phyloP scores from a whole-genome alignment of 371 early-diverging fungal species.

The Actinomortierella wolfii region DNA sequence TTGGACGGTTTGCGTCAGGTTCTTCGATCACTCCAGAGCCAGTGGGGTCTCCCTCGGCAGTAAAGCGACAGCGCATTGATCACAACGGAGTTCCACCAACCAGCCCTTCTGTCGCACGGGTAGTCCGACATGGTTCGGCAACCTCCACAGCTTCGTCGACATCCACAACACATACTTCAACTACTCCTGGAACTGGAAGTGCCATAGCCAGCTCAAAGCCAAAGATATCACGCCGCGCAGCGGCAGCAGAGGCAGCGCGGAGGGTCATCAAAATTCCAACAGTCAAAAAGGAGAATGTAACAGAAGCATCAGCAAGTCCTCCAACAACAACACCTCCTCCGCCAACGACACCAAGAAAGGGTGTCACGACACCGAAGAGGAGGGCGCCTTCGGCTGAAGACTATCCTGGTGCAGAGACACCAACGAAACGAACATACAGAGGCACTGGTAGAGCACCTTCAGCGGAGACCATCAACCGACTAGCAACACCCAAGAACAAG shows the following conservation, averaged over 20 bases:
- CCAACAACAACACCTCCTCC: background rate
- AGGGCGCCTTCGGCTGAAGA: slow-evolving; percentile 18
- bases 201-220: too few relatives aligned
- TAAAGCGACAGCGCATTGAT: too few relatives aligned
- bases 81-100: too few relatives aligned
- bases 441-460: slow-evolving; percentile 13
- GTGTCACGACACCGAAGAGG: slow-evolving; percentile 20
- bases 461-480: slow-evolving; percentile 38
- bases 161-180: too few relatives aligned
- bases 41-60: background rate
- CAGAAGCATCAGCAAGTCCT: background rate
- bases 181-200: too few relatives aligned
- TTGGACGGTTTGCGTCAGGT: slow-evolving; percentile 32
- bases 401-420: slow-evolving; percentile 1
- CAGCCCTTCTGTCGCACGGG: too few relatives aligned
- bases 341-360: slow-evolving; percentile 10
- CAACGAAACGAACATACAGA: background rate
- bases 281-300: too few relatives aligned
- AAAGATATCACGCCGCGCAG: too few relatives aligned
- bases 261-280: too few relatives aligned
- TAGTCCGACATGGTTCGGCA: too few relatives aligned
- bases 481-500: slow-evolving; percentile 40
- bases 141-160: too few relatives aligned
- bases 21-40: slow-evolving; percentile 11
- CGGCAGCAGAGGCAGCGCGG: too few relatives aligned